Base-by-base conservation (phyloP, 768 basidiomycete genomes). In the Pulveroboletus sp. region DNA sequence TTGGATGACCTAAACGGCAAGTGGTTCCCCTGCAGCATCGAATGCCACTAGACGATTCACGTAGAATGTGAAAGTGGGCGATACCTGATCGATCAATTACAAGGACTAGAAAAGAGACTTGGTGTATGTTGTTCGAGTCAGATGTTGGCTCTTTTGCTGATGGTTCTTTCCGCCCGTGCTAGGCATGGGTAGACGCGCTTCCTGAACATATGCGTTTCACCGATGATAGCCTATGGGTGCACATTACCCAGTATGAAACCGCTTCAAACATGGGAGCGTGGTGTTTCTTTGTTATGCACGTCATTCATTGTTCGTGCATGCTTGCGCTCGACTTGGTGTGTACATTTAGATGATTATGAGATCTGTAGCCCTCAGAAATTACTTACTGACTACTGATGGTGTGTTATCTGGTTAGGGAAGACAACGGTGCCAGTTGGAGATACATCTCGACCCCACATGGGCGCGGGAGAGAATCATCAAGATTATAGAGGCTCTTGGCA, bases 231-330 rank as follows among this genome's bases (percentile, higher is more conserved):
- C 66, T 89, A 17, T 72, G 75, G 55, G 78, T 82, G 17, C 86
- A 91, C 57, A 71, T 82, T 54, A 77, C 81, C 15, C 86, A 88
- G 80, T 85, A 89, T 57, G 87, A 88, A 61, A 89, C 88, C 18
- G 80, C 79, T 57, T 84, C 84, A 14, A 89, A 87, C 57, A 77
- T 77, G 27, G 85, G 88, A 40, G 85, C 86, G 9, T 91, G 89
- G 89, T 86, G 83, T 58, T 92, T 80, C 69, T 86, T 80, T 56
- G 75, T 75, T 62, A 84, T 89, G 74, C 88, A 92, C 64, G 73
- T 81, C 39, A 71, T 84, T 54, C 79, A 90, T 57, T 84, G 84
- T 37, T 84, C 83, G 51, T 82, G 81, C 57, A 70, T 77, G 30
- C 73, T 89, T 47, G 82, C 80, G 17, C 62, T 90, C 35, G 77